These are phyloP conservation scores for Lindgomyces ingoldianus DNA, from an alignment of 495 filamentous ascomycete species.

Conservation along the genomic window DNA sequence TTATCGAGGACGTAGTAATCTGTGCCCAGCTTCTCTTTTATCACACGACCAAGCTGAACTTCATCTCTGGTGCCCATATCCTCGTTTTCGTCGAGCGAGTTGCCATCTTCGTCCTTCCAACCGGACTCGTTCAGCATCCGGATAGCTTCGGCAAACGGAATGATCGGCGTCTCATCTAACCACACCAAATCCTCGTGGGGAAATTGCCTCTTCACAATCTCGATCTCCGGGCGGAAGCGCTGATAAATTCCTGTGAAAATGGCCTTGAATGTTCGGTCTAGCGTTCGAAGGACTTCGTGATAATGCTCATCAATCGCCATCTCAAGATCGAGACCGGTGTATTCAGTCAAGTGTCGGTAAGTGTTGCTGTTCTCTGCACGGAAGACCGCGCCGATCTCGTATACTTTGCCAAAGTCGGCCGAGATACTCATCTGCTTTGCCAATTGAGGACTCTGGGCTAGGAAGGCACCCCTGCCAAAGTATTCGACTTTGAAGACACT, in stretches of 20 bases:
- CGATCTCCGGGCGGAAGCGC: conserved; percentile 49
- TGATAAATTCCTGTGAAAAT: conserved; percentile 71
- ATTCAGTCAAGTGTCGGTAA: conserved; percentile 94
- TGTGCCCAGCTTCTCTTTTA: conserved; percentile 82
- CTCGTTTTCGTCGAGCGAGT: conserved; percentile 64
- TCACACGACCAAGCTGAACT: conserved; percentile 77
- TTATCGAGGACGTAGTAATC: conserved; percentile 97
- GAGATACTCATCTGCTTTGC: conserved; percentile 97
- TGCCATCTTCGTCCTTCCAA: conserved; percentile 74
- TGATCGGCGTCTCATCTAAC: conserved; percentile 77
- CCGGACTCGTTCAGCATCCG: conserved; percentile 79
- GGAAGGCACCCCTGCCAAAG: conserved; percentile 79
- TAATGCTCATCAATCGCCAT: conserved; percentile 92
- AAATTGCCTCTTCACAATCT: conserved; percentile 59
- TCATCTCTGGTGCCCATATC: conserved; percentile 84
- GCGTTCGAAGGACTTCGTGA: conserved; percentile 76
- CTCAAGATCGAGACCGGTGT: conserved; percentile 95
- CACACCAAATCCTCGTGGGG: conserved; percentile 72
- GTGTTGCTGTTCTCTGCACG: conserved; percentile 97
- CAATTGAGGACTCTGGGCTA: conserved; percentile 92
- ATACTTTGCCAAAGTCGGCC: conserved; percentile 86
- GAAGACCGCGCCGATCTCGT: conserved; percentile 89
- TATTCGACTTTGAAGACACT: conserved; percentile 93
- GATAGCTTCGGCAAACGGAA: conserved; percentile 79
- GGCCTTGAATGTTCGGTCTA: conserved; percentile 82